Evolutionary conservation across 441 rosid genomes (phyloP).

Genomic region (Adansonia gregorii): DNA sequence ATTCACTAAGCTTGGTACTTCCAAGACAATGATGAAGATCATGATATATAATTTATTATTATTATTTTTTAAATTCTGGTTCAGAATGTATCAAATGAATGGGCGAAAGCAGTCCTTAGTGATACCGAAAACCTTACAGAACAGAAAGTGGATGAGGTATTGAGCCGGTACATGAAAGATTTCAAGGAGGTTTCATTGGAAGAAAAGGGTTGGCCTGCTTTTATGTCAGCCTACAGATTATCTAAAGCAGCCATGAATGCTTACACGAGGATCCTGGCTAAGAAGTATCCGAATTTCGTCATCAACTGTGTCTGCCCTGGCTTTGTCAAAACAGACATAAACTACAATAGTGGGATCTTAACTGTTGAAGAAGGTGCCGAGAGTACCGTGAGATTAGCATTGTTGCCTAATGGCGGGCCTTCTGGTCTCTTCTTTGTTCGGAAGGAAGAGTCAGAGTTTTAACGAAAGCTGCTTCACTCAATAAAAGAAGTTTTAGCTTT

Average conservation of each 20-base stretch:
- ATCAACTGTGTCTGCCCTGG: constrained; percentile 26
- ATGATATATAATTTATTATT: background rate
- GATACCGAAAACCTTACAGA: constrained; percentile 44
- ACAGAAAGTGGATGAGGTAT: constrained; percentile 41
- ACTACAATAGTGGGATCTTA: constrained; percentile 26
- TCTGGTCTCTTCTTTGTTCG: constrained; percentile 37
- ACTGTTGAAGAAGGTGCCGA: constrained; percentile 43
- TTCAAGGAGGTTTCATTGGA: constrained; percentile 35
- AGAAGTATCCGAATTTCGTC: constrained; percentile 36
- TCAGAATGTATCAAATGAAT: constrained; percentile 36
- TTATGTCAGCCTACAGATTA: constrained; percentile 30
- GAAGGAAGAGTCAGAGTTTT: constrained; percentile 17
- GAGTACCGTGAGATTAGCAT: constrained; percentile 34
- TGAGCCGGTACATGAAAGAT: constrained; percentile 39
- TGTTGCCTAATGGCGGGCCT: constrained; percentile 37
- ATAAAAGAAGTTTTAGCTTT: background rate
- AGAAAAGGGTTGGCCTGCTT: constrained; percentile 41
- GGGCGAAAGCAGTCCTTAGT: constrained; percentile 34
- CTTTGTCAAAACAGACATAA: constrained; percentile 43
- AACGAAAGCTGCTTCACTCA: background rate
- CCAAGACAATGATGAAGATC: background rate
- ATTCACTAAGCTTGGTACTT: background rate
- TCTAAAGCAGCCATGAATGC: constrained; percentile 51
- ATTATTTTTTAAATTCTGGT: background rate
- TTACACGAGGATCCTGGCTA: constrained; percentile 46